These are phyloP conservation scores for Malassezia obtusa DNA, from an alignment of 1,284 basidiomycete species.

Conservation along the genomic window DNA sequence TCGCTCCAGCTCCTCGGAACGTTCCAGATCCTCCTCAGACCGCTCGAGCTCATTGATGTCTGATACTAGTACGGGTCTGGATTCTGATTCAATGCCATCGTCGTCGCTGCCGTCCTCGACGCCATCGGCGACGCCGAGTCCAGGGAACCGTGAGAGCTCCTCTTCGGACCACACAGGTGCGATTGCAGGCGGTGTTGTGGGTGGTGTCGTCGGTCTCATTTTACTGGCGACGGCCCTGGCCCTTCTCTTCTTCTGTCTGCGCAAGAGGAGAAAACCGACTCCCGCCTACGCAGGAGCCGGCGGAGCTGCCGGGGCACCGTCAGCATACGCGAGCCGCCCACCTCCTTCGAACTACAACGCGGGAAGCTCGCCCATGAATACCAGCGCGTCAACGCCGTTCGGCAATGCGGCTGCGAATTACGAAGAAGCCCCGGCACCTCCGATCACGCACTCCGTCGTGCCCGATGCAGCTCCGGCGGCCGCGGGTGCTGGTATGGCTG, in stretches of 20 bases:
- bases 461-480: neutral
- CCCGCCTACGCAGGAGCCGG: no score
- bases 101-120: neutral
- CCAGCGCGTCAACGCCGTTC: neutral
- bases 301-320: no score
- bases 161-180: slow-evolving; percentile 4
- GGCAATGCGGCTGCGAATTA: neutral
- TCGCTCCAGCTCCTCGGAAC: no score
- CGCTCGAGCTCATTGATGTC: neutral
- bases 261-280: neutral
- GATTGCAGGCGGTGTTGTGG: slow-evolving; percentile 18
- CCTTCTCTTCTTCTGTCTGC: neutral
- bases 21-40: no score
- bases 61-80: no score
- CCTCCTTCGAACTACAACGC: neutral
- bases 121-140: neutral
- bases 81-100: neutral
- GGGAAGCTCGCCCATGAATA: neutral
- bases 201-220: slow-evolving; percentile 11
- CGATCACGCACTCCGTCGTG: neutral
- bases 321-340: no score
- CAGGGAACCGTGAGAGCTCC: neutral
- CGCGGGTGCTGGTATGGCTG: neutral
- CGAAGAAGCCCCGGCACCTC: neutral
- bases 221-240: neutral